Conservation (phyloP, 31 red algal species). For the Endocladia muricata region DNA sequence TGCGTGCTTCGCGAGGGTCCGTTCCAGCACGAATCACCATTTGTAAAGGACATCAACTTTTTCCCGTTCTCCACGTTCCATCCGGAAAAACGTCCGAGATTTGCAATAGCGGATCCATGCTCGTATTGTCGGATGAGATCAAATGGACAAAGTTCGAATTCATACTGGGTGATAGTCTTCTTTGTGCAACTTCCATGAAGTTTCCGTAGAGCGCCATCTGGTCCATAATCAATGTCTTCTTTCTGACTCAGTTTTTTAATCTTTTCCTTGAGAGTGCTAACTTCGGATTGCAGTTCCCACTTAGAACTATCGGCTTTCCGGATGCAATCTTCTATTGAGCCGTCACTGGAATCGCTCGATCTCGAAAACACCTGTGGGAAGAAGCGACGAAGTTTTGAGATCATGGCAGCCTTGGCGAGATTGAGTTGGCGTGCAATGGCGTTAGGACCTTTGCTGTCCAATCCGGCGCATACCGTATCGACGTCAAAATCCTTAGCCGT, state of each 20-base stretch:
- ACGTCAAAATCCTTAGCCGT: conserved; percentile 11
- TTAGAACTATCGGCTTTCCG: conserved; percentile 15
- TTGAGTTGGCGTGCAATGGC: conserved; percentile 2
- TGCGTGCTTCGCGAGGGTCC: conserved; percentile 52
- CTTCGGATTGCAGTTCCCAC: conserved; percentile 26
- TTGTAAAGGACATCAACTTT: conserved; percentile 40
- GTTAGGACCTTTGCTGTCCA: conserved; percentile 30
- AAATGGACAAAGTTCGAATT: conserved; percentile 74
- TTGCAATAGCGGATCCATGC: conserved; percentile 44
- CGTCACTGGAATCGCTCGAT: background rate
- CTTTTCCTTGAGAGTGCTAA: conserved; percentile 13
- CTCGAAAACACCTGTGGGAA: background rate
- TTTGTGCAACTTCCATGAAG: conserved; percentile 60
- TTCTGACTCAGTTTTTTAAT: conserved; percentile 15
- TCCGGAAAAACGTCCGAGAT: conserved; percentile 48
- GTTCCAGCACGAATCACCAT: conserved; percentile 79
- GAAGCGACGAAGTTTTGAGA: conserved; percentile 19
- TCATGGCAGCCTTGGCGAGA: background rate
- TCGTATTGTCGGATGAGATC: conserved; percentile 67
- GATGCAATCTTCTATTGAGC: conserved; percentile 16
- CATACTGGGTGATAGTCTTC: conserved; percentile 52
- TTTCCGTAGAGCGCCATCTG: conserved; percentile 32
- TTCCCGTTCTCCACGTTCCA: conserved; percentile 20
- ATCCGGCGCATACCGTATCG: conserved; percentile 35
- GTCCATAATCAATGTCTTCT: conserved; percentile 41